phyloP scores from a whole-genome alignment of 1,139 yeast species.

The Citeromyces siamensis region DNA sequence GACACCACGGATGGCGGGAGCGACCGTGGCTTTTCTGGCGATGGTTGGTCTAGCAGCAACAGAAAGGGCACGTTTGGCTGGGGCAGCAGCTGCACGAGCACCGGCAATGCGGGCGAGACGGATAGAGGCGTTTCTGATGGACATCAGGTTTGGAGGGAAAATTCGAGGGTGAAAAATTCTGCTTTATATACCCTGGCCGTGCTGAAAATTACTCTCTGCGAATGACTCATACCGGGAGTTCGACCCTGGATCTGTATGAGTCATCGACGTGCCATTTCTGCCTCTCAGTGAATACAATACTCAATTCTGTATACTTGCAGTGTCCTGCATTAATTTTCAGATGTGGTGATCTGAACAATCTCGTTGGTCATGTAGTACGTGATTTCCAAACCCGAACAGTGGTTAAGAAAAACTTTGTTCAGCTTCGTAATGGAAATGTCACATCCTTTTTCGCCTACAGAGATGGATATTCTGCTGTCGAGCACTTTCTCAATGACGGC shows the following conservation, averaged over 20 bases:
- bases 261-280: not conserved
- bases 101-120: conserved; percentile 54
- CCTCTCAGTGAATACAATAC: not conserved
- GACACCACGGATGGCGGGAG: conserved; percentile 63
- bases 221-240: not conserved
- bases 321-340: not conserved
- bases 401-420: no score
- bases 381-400: no score
- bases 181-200: no score
- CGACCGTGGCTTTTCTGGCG: conserved; percentile 27
- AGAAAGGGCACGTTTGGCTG: conserved; percentile 56
- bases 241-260: not conserved
- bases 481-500: no score
- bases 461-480: no score
- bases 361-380: no score
- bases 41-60: conserved; percentile 38
- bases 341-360: no score
- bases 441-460: no score
- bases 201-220: not conserved
- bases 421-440: no score
- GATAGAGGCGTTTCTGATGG: conserved; percentile 49
- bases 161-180: not conserved
- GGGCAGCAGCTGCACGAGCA: conserved; percentile 25
- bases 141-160: conserved; percentile 24
- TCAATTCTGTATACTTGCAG: not conserved